Conservation (phyloP, 2,329 filamentous ascomycete species). For the Parafenestella ontariensis region DNA sequence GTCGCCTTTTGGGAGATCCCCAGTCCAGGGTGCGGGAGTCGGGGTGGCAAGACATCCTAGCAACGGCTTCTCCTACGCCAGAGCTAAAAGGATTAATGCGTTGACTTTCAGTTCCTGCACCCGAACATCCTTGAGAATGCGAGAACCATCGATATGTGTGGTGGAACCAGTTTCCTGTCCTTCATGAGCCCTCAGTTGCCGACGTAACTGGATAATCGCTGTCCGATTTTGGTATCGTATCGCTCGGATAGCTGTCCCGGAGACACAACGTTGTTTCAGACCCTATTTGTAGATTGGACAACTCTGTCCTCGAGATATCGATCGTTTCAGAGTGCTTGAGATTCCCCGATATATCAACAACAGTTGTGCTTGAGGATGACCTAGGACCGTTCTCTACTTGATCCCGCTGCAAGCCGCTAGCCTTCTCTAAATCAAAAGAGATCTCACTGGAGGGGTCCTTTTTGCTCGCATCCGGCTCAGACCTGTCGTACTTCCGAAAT, state of each 20-base stretch:
- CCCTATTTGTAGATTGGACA: neutral
- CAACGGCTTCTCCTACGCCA: too few relatives aligned
- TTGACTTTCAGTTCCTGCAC: too few relatives aligned
- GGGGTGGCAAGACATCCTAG: too few relatives aligned
- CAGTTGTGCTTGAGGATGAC: neutral
- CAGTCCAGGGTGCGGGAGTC: too few relatives aligned
- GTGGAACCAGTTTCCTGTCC: neutral
- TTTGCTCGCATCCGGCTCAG: neutral
- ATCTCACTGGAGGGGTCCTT: neutral
- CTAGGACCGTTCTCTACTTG: too few relatives aligned
- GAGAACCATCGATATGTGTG: too few relatives aligned
- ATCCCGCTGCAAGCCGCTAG: neutral
- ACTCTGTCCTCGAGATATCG: neutral
- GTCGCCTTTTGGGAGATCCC: too few relatives aligned
- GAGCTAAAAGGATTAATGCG: too few relatives aligned
- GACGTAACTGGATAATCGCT: neutral
- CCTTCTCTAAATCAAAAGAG: neutral
- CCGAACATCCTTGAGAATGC: too few relatives aligned
- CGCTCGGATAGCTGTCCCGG: neutral
- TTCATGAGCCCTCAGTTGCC: neutral
- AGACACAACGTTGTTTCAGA: neutral
- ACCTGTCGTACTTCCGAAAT: slow-evolving; percentile 32
- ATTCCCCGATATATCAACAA: neutral
- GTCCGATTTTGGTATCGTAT: neutral
- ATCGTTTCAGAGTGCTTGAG: neutral